Evolutionary conservation across 805 yeast species (phyloP).

Genomic region (Nematodospora valgi): DNA sequence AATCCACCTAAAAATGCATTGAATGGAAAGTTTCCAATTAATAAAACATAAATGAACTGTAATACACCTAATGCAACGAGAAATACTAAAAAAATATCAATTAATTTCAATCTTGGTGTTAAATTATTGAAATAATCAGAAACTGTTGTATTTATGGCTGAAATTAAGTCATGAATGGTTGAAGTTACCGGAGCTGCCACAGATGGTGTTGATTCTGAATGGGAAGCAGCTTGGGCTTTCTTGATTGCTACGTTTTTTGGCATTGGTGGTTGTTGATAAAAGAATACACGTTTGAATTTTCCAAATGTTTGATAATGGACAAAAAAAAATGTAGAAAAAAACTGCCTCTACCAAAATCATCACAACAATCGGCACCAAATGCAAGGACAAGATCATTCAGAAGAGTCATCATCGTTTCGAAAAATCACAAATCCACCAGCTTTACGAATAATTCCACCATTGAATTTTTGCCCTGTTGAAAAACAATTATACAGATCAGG

Average conservation of each 20-base stretch:
- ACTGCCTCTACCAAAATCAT: too few species aligned
- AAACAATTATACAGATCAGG: conserved; percentile 83
- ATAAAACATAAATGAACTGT: conserved; percentile 72
- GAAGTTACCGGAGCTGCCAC: conserved; percentile 8
- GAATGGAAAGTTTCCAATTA: conserved; percentile 91
- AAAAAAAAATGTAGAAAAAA: too few species aligned
- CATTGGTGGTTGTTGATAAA: too few species aligned
- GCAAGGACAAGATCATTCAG: too few species aligned
- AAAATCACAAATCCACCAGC: conserved; percentile 50
- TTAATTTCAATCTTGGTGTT: conserved; percentile 54
- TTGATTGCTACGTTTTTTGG: too few species aligned
- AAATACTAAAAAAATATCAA: conserved; percentile 75
- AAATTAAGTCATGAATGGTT: conserved; percentile 20
- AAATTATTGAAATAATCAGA: conserved; percentile 29
- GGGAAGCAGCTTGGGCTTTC: conserved; percentile 12
- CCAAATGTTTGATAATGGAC: too few species aligned
- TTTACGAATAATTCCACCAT: conserved; percentile 80
- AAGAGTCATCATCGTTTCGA: too few species aligned
- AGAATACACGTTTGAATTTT: too few species aligned
- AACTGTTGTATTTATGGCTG: conserved; percentile 33
- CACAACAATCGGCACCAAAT: too few species aligned
- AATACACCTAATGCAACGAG: conserved; percentile 70
- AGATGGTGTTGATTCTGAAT: background rate
- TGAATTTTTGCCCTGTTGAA: conserved; percentile 95
- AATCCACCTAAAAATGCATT: conserved; percentile 96